Percentiles rank a stretch among this genome's conserved stretches.
Evolutionary conservation across 768 basidiomycete genomes (phyloP).

Genomic region (Suillus alpinus): DNA sequence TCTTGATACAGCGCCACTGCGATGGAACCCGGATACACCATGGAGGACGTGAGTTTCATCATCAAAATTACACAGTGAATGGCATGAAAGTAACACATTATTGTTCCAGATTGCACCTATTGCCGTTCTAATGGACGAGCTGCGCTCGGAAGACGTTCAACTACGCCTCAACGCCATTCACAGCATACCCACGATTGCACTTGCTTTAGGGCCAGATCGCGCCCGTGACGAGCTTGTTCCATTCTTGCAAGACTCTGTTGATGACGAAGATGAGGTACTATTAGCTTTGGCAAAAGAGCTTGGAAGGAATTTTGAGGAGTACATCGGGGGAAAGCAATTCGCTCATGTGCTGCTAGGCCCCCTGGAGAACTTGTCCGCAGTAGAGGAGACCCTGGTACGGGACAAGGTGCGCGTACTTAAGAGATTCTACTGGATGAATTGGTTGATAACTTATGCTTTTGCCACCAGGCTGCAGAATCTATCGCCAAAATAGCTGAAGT

Average conservation of each 20-base stretch:
- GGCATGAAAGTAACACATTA: slow-evolving; percentile 23
- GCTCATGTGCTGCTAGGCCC: slow-evolving; percentile 90
- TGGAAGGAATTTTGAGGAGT: slow-evolving; percentile 89
- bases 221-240: slow-evolving; percentile 94
- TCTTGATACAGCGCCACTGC: slow-evolving; percentile 19
- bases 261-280: slow-evolving; percentile 98
- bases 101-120: slow-evolving; percentile 80
- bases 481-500: slow-evolving; percentile 85
- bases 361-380: slow-evolving; percentile 91
- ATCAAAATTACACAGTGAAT: slow-evolving; percentile 7
- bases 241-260: slow-evolving; percentile 97
- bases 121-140: slow-evolving; percentile 96
- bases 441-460: slow-evolving; percentile 10
- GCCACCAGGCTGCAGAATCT: slow-evolving; percentile 84
- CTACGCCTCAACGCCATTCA: slow-evolving; percentile 95
- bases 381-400: slow-evolving; percentile 96
- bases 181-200: slow-evolving; percentile 95
- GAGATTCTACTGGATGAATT: neutral
- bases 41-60: slow-evolving; percentile 60
- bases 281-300: slow-evolving; percentile 94
- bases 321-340: slow-evolving; percentile 84
- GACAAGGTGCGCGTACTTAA: slow-evolving; percentile 70
- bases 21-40: slow-evolving; percentile 66
- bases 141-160: slow-evolving; percentile 96
- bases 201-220: slow-evolving; percentile 93